Base-by-base conservation (phyloP, 2,329 filamentous ascomycete species). In the Pseudodiploospora longispora region DNA sequence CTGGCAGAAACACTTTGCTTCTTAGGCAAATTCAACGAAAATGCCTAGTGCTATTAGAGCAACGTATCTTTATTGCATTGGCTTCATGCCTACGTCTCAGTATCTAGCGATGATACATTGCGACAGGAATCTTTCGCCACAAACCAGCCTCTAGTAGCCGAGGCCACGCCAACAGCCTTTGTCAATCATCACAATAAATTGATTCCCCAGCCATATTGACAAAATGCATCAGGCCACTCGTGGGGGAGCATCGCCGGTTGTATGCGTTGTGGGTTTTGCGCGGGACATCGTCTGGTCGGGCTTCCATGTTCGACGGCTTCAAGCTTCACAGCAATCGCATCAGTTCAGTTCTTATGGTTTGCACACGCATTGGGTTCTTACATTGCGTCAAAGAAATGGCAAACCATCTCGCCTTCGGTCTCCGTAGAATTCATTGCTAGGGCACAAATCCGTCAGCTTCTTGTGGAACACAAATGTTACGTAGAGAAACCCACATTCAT, bases 381-480 rank as follows among this genome's bases (percentile, higher is more conserved):
- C 49, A 48, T 35, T 3, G 38, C 31, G 10, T 51, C 41, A 19
- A 51, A 48, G 41, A 46, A 48, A 10, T 39, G 36, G 41, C 49
- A 51, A 4, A 41, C 37, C 9, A 48, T 40, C 5, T 42, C 39
- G 27, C 47, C 37, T 1, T n/a, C 10, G 5, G 5, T n/a, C 8
- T 38, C 27, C 27, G 32, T 34, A 12, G 8, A 9, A 12, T 34
- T 34, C 12, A 9, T 9, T 12, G 12, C 32, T 34, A 34, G 9
- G 12, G 12, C 12, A 9, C 32, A 19, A 19, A 2, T 3, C 32
- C 12, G 32, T 34, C 32, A 34, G 32, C 12, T 12, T 9, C 32
- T 34, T 34, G 12, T 19, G 19, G 19, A 19, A 19, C 19, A 19
- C 19, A 19, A 19, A 19, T 3, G 19, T 2, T 19, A 19, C 19